Conservation (phyloP, 495 filamentous ascomycete genomes). For the Penicillium paradoxum region DNA sequence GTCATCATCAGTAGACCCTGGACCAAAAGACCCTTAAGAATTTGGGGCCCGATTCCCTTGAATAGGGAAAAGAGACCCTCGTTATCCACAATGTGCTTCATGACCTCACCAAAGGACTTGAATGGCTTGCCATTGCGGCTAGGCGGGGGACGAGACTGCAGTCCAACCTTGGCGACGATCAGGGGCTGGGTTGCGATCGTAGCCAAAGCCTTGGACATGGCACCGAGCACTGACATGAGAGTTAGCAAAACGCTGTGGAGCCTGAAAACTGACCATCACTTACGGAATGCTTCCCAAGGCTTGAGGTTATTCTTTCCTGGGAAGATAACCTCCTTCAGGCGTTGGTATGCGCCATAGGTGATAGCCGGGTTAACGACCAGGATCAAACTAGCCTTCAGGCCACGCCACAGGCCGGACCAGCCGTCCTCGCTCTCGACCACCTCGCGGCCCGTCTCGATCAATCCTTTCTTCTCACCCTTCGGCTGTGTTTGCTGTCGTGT, state of each 20-base stretch:
- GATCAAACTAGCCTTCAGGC: conserved; percentile 92
- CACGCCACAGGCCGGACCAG: conserved; percentile 84
- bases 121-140: conserved; percentile 84
- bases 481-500: conserved; percentile 92
- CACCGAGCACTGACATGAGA: conserved; percentile 65
- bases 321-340: conserved; percentile 74
- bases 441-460: conserved; percentile 84
- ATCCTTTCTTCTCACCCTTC: conserved; percentile 76
- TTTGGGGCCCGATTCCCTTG: conserved; percentile 94
- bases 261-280: conserved; percentile 30
- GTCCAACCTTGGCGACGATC: conserved; percentile 95
- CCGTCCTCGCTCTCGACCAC: conserved; percentile 90
- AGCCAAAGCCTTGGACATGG: conserved; percentile 87
- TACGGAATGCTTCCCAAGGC: conserved; percentile 88
- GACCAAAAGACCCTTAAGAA: conserved; percentile 87
- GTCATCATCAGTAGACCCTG: conserved; percentile 99
- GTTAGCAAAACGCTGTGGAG: conserved; percentile 14
- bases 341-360: conserved; percentile 96
- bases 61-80: conserved; percentile 81
- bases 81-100: conserved; percentile 84
- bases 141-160: conserved; percentile 88
- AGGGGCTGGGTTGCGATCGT: conserved; percentile 92
- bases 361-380: conserved; percentile 96
- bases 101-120: conserved; percentile 91
- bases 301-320: conserved; percentile 70